Percentiles rank a stretch among this genome's conserved stretches.
phyloP scores from a whole-genome alignment of 169 alveolate species.

The Cryptosporidium tyzzeri region DNA sequence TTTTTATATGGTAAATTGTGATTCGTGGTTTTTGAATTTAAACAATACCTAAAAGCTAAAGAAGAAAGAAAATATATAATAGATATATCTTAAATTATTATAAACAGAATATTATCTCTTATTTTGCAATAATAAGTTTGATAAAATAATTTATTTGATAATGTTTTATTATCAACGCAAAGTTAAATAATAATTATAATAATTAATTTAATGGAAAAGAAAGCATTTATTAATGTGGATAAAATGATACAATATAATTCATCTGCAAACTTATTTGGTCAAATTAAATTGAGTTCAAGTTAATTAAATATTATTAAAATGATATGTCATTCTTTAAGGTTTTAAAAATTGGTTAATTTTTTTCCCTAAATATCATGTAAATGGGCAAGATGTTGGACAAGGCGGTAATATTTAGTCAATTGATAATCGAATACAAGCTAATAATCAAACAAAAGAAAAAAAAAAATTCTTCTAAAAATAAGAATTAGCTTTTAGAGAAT shows the following conservation, averaged over 20 bases:
- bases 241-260: background rate
- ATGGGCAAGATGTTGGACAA: background rate
- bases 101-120: too few relatives aligned
- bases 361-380: background rate
- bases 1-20: background rate
- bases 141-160: too few relatives aligned
- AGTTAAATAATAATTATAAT: too few relatives aligned
- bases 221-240: too few relatives aligned
- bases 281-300: background rate
- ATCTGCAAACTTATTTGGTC: too few relatives aligned
- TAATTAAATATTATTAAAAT: too few relatives aligned
- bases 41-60: too few relatives aligned
- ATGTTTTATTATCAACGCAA: too few relatives aligned
- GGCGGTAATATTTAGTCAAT: background rate
- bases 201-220: too few relatives aligned
- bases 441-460: background rate
- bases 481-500: background rate
- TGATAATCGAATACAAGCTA: background rate
- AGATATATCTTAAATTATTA: background rate
- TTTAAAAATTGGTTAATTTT: background rate
- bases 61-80: too few relatives aligned
- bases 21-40: too few relatives aligned
- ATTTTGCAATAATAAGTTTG: too few relatives aligned
- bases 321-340: background rate
- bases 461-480: background rate